These are phyloP conservation scores for Talaromyces sp. DNA, from an alignment of 2,329 filamentous ascomycete genomes.

Conservation along the genomic window DNA sequence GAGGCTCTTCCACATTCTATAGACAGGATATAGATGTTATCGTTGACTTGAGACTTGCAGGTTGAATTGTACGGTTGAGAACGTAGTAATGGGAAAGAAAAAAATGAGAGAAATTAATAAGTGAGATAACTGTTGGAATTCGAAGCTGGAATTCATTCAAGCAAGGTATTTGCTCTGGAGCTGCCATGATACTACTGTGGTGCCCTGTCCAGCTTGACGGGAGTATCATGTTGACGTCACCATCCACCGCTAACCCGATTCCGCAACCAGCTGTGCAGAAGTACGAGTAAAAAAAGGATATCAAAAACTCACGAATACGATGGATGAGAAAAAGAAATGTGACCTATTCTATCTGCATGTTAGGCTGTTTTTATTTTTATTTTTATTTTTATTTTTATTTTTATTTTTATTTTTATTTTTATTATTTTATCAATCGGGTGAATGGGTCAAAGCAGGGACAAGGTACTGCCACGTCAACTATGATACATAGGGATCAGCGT, in stretches of 20 bases:
- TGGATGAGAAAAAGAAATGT: neutral
- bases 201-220: constrained; percentile 14
- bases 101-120: neutral
- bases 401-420: constrained; percentile 1
- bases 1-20: constrained; percentile 26
- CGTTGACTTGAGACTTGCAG: neutral
- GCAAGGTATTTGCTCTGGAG: neutral
- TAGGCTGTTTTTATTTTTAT: neutral
- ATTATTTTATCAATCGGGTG: neutral
- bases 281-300: neutral
- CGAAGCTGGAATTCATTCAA: neutral
- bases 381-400: neutral
- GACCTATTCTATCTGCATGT: neutral
- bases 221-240: constrained; percentile 34
- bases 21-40: neutral
- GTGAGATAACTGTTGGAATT: neutral
- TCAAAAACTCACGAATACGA: neutral
- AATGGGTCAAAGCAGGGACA: neutral
- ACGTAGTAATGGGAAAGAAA: neutral
- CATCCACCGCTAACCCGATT: constrained; percentile 15
- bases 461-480: constrained; percentile 16
- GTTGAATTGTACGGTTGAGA: neutral
- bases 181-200: neutral
- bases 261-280: constrained; percentile 16
- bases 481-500: neutral